phyloP scores from a whole-genome alignment of 2,329 filamentous ascomycete species.

The Microsporum ferrugineum region DNA sequence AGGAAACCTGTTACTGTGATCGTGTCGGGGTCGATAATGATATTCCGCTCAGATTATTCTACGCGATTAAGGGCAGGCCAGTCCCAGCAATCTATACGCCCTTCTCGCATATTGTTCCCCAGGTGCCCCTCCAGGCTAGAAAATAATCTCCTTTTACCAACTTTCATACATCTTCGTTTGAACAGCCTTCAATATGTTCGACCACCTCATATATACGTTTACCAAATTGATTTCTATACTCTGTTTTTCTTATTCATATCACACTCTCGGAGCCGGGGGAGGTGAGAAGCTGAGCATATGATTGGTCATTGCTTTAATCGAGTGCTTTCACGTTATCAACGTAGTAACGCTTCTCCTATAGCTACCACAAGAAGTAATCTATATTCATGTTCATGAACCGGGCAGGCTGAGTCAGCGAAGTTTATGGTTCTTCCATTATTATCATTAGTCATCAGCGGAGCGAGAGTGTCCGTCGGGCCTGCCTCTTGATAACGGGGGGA shows the following conservation, averaged over 20 bases:
- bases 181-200: background rate
- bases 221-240: background rate
- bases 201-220: background rate
- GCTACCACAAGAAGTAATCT: no score
- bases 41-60: slow-evolving; percentile 15
- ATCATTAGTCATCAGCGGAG: no score
- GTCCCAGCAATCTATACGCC: slow-evolving; percentile 11
- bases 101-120: background rate
- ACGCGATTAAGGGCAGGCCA: slow-evolving; percentile 13
- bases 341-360: no score
- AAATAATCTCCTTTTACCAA: background rate
- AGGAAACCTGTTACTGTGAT: slow-evolving; percentile 14
- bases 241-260: background rate
- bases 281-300: background rate
- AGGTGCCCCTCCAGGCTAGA: background rate
- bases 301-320: no score
- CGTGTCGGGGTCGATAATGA: slow-evolving; percentile 13
- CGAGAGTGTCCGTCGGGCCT: no score
- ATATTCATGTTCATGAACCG: no score
- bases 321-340: no score
- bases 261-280: background rate
- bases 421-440: no score
- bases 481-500: no score
- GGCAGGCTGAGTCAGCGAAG: no score
- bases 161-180: background rate